Percentiles rank a stretch among this genome's conserved stretches.
phyloP scores from a whole-genome alignment of 257 asterid genomes.

The Salvia rosmarinus region DNA sequence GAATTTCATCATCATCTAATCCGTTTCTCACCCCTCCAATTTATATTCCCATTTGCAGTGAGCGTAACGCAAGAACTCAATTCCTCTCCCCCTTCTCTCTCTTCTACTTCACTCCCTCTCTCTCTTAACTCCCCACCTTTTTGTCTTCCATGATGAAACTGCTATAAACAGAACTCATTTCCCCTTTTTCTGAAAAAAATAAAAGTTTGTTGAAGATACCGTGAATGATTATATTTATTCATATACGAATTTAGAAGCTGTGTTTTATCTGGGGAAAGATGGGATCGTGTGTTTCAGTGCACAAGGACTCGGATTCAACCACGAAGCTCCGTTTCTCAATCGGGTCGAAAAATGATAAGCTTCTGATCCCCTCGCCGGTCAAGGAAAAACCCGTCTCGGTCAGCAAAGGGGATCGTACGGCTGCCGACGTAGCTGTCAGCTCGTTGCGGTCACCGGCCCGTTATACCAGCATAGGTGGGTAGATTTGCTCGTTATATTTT shows the following conservation, averaged over 20 bases:
- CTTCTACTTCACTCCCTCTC: constrained; percentile 40
- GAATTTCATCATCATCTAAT: constrained; percentile 34
- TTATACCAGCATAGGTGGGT: constrained; percentile 25
- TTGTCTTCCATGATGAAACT: constrained; percentile 10
- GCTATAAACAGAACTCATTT: not conserved
- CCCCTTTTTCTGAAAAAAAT: not conserved
- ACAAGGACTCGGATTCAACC: constrained; percentile 51
- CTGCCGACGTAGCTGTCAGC: constrained; percentile 36
- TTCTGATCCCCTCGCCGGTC: constrained; percentile 61
- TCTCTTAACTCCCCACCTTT: constrained; percentile 9
- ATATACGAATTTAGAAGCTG: not conserved
- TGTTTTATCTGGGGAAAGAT: constrained; percentile 13
- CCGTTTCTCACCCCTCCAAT: constrained; percentile 23
- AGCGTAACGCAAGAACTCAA: constrained; percentile 38
- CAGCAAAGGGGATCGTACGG: constrained; percentile 35
- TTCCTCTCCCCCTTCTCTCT: constrained; percentile 28
- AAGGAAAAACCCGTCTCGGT: constrained; percentile 44
- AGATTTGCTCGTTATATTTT: not conserved
- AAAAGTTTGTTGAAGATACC: not conserved
- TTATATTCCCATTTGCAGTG: constrained; percentile 37
- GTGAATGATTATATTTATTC: not conserved
- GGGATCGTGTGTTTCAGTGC: constrained; percentile 52
- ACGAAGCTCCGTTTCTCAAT: no score
- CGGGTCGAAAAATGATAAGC: constrained; percentile 51
- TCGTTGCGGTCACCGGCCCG: constrained; percentile 35